Evolutionary conservation across 2,329 filamentous ascomycete species (phyloP), one percentile per base, ranked within the genome.

Genomic region (Fusarium bactridioides): DNA sequence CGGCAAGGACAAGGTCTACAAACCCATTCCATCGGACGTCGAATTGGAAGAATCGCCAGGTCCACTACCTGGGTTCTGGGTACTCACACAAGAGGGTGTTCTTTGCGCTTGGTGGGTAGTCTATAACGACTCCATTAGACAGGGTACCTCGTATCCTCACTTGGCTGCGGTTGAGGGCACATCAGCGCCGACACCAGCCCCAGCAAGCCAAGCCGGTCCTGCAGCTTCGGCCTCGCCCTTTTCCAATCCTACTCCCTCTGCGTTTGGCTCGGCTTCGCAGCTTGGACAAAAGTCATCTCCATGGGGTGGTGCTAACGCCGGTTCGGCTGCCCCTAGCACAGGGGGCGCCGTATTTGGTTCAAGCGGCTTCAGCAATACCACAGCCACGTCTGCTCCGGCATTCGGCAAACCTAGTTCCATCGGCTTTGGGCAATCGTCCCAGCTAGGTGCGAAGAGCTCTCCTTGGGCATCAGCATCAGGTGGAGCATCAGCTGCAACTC

Each of bases 81-180:
- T 94, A 35, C 85, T 99, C 21, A 98, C 97, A 67, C 92, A 97
- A 73, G 94, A 98, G 77, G 96, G 96, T 72, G 84, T 97, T 15
- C 85, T 99, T 21, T 90, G 90, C 50, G 88, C 91, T 18, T 99
- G 95, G 94, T 98, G 95, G 94, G 83, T 98, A 47, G 88, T 98
- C 25, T 98, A 98, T 82, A 90, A 92, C 40, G 94, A 97, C 45
- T 94, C 95, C 4, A 91, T 99, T 69, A 89, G 91, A 66, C 86
- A 91, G 75, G 91, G 91, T 7, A 90, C 89, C 11, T 88, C 89
- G 1, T 98, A 94, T 80, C 88, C 92, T 44, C 93, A 92, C 9
- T 84, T 98, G 71, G 84, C 86, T 44, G 84, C 82, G 48, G 84
- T 84, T 37, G 83, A 85, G 64, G 81, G 81, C 5, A 77, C 79